These are phyloP conservation scores for Phytophthora ohioensis DNA, from an alignment of 352 stramenopile species.

Conservation along the genomic window DNA sequence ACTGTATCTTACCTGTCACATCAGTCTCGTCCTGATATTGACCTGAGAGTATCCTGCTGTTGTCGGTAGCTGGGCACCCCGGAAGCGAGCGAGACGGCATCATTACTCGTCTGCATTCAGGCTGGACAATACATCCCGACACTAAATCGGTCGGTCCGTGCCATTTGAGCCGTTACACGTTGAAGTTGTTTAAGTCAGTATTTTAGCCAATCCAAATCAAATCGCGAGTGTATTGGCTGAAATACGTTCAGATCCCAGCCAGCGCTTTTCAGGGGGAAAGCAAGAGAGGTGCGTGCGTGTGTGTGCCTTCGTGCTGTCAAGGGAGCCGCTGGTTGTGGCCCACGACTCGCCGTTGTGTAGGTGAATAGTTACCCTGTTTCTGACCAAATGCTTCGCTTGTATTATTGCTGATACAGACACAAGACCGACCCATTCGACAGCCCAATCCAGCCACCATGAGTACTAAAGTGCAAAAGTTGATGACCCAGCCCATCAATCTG, in stretches of 20 bases:
- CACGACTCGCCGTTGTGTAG: background rate
- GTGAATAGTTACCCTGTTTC: background rate
- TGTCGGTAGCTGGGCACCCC: background rate
- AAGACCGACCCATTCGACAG: slow-evolving; percentile 17
- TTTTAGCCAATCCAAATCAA: slow-evolving; percentile 28
- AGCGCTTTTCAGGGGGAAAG: slow-evolving; percentile 41
- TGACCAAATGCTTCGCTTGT: slow-evolving; percentile 3
- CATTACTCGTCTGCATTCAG: slow-evolving; percentile 5
- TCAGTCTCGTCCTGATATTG: background rate
- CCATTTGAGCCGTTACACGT: slow-evolving; percentile 31
- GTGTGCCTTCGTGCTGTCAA: slow-evolving; percentile 7
- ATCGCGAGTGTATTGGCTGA: slow-evolving; percentile 19
- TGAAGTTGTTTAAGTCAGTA: slow-evolving; percentile 18
- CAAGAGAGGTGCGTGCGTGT: background rate
- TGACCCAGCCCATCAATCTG: slow-evolving; percentile 99
- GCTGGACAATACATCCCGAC: background rate
- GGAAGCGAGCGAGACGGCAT: slow-evolving; percentile 13
- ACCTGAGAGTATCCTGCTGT: background rate
- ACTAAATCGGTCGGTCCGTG: slow-evolving; percentile 16
- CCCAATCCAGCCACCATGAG: slow-evolving; percentile 67
- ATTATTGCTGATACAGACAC: slow-evolving; percentile 20
- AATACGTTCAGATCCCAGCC: slow-evolving; percentile 36
- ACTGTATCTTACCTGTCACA: slow-evolving; percentile 5
- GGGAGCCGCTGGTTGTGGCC: background rate
- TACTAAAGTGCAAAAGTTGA: slow-evolving; percentile 98